Percentiles rank a stretch among this genome's conserved stretches.
These are phyloP conservation scores for Leucosporidium yakuticum DNA, from an alignment of 768 basidiomycete species.

Conservation along the genomic window DNA sequence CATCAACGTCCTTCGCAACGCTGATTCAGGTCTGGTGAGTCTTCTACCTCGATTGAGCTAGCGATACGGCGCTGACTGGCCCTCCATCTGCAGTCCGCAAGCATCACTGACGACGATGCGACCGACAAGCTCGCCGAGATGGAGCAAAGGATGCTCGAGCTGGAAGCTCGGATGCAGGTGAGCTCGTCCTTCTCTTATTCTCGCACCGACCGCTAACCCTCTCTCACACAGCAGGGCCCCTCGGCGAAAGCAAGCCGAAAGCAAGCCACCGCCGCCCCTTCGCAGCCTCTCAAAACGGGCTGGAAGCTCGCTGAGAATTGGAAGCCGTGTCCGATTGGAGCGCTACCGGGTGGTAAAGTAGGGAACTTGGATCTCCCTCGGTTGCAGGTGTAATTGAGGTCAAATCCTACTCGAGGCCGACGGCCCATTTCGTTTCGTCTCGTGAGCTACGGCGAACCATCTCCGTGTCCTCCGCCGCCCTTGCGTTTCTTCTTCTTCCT, in stretches of 20 bases:
- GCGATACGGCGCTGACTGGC: too few species aligned
- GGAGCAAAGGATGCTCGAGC: slow-evolving; percentile 1
- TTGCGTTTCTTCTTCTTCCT: slow-evolving; percentile 9
- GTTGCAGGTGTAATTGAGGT: neutral
- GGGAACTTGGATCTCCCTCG: slow-evolving; percentile 14
- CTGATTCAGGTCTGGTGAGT: slow-evolving; percentile 4
- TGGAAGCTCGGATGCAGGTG: slow-evolving; percentile 7
- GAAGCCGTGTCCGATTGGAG: slow-evolving; percentile 19
- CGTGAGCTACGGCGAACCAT: too few species aligned
- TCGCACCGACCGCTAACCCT: neutral
- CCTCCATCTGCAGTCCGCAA: neutral
- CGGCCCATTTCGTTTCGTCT: too few species aligned
- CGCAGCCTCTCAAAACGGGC: neutral
- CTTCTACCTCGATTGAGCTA: neutral
- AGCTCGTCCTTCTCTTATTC: neutral
- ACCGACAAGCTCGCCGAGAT: neutral
- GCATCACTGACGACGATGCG: neutral
- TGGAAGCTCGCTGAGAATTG: neutral
- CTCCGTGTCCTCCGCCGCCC: neutral
- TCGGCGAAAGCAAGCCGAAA: too few species aligned
- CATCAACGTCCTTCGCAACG: slow-evolving; percentile 12
- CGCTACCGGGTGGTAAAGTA: slow-evolving; percentile 11
- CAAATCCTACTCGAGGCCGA: too few species aligned
- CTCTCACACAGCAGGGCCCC: neutral
- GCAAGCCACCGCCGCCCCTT: neutral